Percentiles rank a stretch among this genome's conserved stretches.
Evolutionary conservation across 2,329 filamentous ascomycete genomes (phyloP).

Genomic region (Colletotrichum tropicicola): DNA sequence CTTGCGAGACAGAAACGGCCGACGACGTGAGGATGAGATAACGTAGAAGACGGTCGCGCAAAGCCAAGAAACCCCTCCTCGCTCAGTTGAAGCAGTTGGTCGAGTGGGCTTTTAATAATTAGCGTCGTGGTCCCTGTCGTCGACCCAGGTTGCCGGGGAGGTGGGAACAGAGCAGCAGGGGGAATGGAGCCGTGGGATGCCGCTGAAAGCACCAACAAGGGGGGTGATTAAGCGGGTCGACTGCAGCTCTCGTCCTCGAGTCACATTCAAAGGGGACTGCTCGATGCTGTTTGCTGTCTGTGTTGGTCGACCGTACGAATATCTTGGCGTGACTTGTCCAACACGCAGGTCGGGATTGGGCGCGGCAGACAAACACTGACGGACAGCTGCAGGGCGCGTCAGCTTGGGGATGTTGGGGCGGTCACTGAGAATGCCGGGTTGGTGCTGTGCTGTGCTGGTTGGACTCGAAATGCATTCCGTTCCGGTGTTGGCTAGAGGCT

Average conservation of each 20-base stretch:
- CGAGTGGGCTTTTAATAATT: not conserved
- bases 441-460: no score
- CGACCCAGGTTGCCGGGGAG: not conserved
- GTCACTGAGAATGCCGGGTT: no score
- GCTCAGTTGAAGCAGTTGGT: not conserved
- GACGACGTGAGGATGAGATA: no score
- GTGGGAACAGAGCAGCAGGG: not conserved
- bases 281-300: no score
- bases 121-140: not conserved
- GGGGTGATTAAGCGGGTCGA: not conserved
- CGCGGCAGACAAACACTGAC: not conserved
- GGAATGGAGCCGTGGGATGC: not conserved
- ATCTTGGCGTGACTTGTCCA: no score
- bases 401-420: not conserved
- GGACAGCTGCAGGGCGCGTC: not conserved
- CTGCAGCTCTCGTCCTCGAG: not conserved
- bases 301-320: no score
- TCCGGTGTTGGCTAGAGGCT: no score
- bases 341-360: no score
- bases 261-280: not conserved
- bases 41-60: not conserved
- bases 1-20: no score
- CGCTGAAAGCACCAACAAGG: no score
- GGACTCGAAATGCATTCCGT: no score
- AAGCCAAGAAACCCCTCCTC: not conserved